Evolutionary conservation across 2,329 filamentous ascomycete genomes (phyloP).

Genomic region (Periglandula ipomoeae): DNA sequence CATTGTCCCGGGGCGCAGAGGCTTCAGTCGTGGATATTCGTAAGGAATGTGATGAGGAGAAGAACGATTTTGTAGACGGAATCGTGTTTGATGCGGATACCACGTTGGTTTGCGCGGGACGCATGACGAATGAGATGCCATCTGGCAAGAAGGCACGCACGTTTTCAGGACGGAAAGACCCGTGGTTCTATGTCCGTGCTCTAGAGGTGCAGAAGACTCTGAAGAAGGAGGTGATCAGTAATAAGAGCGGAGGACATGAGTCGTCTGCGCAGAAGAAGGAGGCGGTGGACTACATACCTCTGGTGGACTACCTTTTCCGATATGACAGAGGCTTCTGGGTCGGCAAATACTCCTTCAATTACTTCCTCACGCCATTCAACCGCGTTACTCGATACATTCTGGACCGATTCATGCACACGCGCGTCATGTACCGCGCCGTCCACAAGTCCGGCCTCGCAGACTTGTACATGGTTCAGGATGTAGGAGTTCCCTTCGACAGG

Average conservation of each 20-base stretch:
- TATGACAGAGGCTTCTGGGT: constrained; percentile 66
- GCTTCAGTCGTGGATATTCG: constrained; percentile 34
- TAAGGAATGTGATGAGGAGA: constrained; percentile 27
- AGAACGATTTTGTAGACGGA: constrained; percentile 58
- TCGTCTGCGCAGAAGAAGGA: neutral
- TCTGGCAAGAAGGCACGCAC: constrained; percentile 23
- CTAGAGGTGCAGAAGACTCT: constrained; percentile 29
- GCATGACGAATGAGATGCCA: constrained; percentile 39
- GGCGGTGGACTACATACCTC: constrained; percentile 45
- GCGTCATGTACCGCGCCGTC: constrained; percentile 56
- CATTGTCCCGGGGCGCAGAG: constrained; percentile 31
- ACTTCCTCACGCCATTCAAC: constrained; percentile 59
- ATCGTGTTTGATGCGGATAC: constrained; percentile 50
- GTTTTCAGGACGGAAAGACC: constrained; percentile 52
- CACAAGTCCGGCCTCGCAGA: constrained; percentile 52
- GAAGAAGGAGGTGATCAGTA: constrained; percentile 5
- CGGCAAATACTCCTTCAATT: constrained; percentile 51
- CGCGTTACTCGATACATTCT: constrained; percentile 50
- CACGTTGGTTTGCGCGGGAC: constrained; percentile 53
- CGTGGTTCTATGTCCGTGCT: constrained; percentile 68
- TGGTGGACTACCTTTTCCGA: constrained; percentile 60
- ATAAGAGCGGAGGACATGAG: neutral
- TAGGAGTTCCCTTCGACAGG: constrained; percentile 38
- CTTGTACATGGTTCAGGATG: constrained; percentile 56
- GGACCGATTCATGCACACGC: constrained; percentile 53